Percentiles rank a stretch among this genome's conserved stretches.
Conservation (phyloP, 1,284 basidiomycete genomes). For the Mycena sp. region DNA sequence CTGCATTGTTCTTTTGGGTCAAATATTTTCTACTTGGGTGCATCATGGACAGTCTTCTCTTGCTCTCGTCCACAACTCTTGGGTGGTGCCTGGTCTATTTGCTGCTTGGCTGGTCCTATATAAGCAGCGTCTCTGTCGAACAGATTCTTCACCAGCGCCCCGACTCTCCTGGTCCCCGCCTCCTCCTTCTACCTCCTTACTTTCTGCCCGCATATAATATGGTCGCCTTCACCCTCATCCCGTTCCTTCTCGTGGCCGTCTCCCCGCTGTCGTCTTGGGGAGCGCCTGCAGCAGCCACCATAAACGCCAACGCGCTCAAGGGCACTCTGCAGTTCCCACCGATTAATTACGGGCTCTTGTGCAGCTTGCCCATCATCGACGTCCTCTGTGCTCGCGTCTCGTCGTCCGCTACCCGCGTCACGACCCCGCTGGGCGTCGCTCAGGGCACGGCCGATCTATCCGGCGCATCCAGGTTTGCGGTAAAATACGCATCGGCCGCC, state of each 20-base stretch:
- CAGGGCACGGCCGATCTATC: constrained; percentile 56
- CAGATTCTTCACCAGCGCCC: constrained; percentile 13
- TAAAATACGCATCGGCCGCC: constrained; percentile 69
- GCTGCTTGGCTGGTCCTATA: constrained; percentile 20
- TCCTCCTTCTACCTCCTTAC: constrained; percentile 11
- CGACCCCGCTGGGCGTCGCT: constrained; percentile 56
- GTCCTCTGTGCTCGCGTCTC: constrained; percentile 9
- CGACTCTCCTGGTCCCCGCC: constrained; percentile 2
- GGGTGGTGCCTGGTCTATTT: constrained; percentile 12
- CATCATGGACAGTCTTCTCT: constrained; percentile 20
- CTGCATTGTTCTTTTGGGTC: constrained; percentile 12
- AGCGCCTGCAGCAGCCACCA: constrained; percentile 17
- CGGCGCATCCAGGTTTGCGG: constrained; percentile 64
- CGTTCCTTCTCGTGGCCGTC: constrained; percentile 18
- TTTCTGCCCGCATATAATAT: constrained; percentile 8
- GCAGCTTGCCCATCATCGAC: constrained; percentile 24
- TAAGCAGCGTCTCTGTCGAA: constrained; percentile 13
- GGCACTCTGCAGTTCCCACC: constrained; percentile 22
- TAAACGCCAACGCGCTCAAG: constrained; percentile 15
- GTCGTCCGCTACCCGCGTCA: constrained; percentile 10
- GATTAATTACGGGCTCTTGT: constrained; percentile 22
- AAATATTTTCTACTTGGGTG: constrained; percentile 7
- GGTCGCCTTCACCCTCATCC: constrained; percentile 21
- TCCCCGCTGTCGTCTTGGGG: constrained; percentile 3
- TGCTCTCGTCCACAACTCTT: neutral